These are phyloP conservation scores for Talaromyces atroroseus DNA, from an alignment of 2,329 filamentous ascomycete genomes.

Conservation along the genomic window DNA sequence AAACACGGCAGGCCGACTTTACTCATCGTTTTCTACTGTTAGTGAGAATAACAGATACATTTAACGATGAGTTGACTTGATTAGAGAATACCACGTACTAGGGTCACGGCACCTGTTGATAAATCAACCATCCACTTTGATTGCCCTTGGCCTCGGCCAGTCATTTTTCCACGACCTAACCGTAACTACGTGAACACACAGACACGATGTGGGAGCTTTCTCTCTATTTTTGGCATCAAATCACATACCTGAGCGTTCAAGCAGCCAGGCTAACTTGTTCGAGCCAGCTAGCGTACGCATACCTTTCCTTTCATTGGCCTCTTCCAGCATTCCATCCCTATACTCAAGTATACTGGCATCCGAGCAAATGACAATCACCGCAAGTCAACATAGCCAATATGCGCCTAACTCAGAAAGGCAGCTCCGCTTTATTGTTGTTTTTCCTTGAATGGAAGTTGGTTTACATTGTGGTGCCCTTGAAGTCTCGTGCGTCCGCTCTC, in stretches of 20 bases:
- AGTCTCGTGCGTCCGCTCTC: neutral
- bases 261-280: neutral
- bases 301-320: neutral
- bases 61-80: too few species aligned
- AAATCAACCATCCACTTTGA: too few species aligned
- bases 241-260: neutral
- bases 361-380: neutral
- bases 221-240: neutral
- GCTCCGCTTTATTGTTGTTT: neutral
- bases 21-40: too few species aligned
- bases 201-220: too few species aligned
- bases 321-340: neutral
- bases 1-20: too few species aligned
- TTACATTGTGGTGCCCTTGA: neutral
- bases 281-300: neutral
- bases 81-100: too few species aligned
- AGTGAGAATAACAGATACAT: too few species aligned
- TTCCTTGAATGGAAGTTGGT: slow-evolving; percentile 7
- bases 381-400: neutral
- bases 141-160: too few species aligned
- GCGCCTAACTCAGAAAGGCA: neutral
- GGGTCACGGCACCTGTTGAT: too few species aligned
- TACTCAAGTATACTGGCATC: neutral
- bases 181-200: neutral
- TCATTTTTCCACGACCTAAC: too few species aligned